Evolutionary conservation across 2,329 filamentous ascomycete genomes (phyloP).

Genomic region (Zymoseptoria passerinii): DNA sequence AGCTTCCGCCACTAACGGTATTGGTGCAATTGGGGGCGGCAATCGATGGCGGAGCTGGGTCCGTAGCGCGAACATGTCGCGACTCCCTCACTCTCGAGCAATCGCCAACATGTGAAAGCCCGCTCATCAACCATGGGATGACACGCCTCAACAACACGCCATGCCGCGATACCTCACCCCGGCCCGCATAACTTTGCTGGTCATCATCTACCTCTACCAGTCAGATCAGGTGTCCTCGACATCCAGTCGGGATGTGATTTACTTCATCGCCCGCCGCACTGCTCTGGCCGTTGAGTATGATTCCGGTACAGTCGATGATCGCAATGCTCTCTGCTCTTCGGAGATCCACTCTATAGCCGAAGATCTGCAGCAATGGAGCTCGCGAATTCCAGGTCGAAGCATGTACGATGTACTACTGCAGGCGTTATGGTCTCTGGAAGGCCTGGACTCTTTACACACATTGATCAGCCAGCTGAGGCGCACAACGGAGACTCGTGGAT

Average conservation of each 20-base stretch:
- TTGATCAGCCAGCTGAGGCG: constrained; percentile 47
- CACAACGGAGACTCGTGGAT: constrained; percentile 1
- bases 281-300: constrained; percentile 11
- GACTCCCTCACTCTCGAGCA: neutral
- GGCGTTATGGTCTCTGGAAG: constrained; percentile 76
- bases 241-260: constrained; percentile 58
- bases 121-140: neutral
- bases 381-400: constrained; percentile 60
- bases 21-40: neutral
- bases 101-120: neutral
- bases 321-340: constrained; percentile 9
- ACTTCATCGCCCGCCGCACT: constrained; percentile 67
- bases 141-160: neutral
- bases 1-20: neutral
- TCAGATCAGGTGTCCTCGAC: constrained; percentile 16
- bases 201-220: constrained; percentile 69
- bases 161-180: constrained; percentile 86
- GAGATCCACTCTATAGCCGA: constrained; percentile 13
- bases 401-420: constrained; percentile 81
- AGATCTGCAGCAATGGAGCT: constrained; percentile 14
- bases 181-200: constrained; percentile 73
- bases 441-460: constrained; percentile 65
- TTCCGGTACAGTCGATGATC: constrained; percentile 8
- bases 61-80: neutral
- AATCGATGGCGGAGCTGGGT: neutral